Base-by-base conservation (phyloP, 169 alveolate genomes). In the Cryptosporidium meleagridis region DNA sequence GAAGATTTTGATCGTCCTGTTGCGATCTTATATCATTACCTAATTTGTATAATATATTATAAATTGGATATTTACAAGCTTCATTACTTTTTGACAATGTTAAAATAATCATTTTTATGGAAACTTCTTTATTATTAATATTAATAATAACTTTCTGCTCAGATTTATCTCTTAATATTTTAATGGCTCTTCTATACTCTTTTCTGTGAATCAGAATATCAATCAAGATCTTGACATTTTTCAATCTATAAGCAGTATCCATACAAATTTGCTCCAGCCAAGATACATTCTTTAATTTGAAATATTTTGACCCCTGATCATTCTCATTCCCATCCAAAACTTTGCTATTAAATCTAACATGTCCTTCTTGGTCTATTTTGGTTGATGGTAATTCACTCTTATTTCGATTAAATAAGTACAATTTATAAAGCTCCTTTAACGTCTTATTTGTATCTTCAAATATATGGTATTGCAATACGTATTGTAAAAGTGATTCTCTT, bases 221-320 rank as follows among this genome's bases (percentile, higher is more conserved):
- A 10, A 59, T 26, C 45, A 80, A 26, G 12, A 80, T 62, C 35
- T 62, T 37, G 8, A 80, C 26, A 45, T 80, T 80, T 8, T 51
- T 21, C 18, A 80, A 18, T 44, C 89, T 59, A 45, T 80, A 31
- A 12, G 89, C 59, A 7, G 70, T 48, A 80, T 80, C 89, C 29
- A 80, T 62, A 62, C 89, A 80, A 12, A 80, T 44, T 29, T 80
- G 89, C 6, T 65, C 89, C 10, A 80, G 8, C 89, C 89, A 80
- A 26, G 52, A 21, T 8, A 37, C 35, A 41, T 73, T 58, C 3
- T 62, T 45, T n/a, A 80, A 23, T 45, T 39, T 61, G 55, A 80
- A 80, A 16, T 80, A 55, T 55, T 10, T 55, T 9, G 67, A 55
- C 8, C 37, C 23, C 0, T 23, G 21, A n/a, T 26, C 21, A 55